Evolutionary conservation across 2,329 filamentous ascomycete species (phyloP), one percentile per base, ranked within the genome.

Genomic region (Colletotrichum gloeosporioides): DNA sequence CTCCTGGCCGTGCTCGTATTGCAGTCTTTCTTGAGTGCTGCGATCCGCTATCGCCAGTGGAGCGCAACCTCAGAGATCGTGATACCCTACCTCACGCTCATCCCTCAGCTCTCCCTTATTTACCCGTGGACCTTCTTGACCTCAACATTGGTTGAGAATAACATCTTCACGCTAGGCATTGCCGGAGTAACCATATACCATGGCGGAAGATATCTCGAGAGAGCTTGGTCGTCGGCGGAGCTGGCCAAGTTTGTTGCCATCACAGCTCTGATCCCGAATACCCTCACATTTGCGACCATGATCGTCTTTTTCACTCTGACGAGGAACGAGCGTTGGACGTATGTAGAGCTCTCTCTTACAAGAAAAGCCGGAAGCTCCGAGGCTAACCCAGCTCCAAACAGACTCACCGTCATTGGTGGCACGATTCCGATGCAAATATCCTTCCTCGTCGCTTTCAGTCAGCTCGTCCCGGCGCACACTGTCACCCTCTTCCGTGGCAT

Each of bases 391-490:
- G 76, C n/a, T 16, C 18, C 34, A 39, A n/a, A 69, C 81, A 97
- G 94, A 69, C 86, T 95, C 63, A 96, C 94, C 62, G 93, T 95
- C 78, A 95, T 99, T 82, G 95, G 95, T 80, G 97, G 97, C 80
- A 96, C 96, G 71, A 93, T 98, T 78, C 93, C 96, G 18, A 89
- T 98, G 74, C 96, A 98, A 85, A 96, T 97, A 63, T 93, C 95
- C 77, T 99, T 99, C 87, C 94, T 99, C 77, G 95, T 99, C 81
- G 95, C 96, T 71, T 98, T 99, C 87, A 99, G 98, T 87, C 97
- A 99, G 86, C 95, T 99, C 66, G 94, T 99, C 44, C 97, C 97
- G 27, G 96, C 98, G 77, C 97, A 99, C 85, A 99, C 97, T 13
- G 96, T 99, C 69, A 97, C 96, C 6, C 92, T 99, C 75, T 96